Conservation (phyloP, 164 flowering plant species). For the Macadamia integrifolia region DNA sequence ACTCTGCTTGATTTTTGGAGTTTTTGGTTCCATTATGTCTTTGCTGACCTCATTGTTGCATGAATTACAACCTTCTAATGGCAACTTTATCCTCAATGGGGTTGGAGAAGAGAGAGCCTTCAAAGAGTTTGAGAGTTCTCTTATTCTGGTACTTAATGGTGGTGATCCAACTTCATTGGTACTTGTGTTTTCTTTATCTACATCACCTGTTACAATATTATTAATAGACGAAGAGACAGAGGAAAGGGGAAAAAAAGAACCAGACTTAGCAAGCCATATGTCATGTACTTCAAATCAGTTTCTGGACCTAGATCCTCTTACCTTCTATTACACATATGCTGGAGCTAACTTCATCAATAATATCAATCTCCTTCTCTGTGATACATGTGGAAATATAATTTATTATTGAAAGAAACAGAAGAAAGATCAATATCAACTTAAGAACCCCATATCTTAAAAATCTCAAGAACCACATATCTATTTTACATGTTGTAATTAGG, state of each 20-base stretch:
- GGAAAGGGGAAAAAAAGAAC: too few species aligned
- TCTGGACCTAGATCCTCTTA: too few species aligned
- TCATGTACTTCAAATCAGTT: too few species aligned
- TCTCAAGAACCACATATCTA: too few species aligned
- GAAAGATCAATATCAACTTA: neutral
- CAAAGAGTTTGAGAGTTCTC: conserved; percentile 42
- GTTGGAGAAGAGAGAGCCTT: conserved; percentile 37
- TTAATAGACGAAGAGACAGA: too few species aligned
- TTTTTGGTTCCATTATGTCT: conserved; percentile 10
- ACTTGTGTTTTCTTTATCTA: too few species aligned
- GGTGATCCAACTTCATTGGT: conserved; percentile 30
- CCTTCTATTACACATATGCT: too few species aligned
- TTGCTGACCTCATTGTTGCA: neutral
- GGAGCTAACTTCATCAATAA: too few species aligned
- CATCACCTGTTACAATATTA: neutral
- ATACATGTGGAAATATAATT: neutral
- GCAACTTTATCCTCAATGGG: conserved; percentile 15
- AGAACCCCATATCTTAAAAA: too few species aligned
- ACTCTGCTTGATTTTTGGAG: conserved; percentile 29
- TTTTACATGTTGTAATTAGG: too few species aligned
- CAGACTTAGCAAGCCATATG: too few species aligned
- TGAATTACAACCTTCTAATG: conserved; percentile 5
- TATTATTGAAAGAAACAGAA: neutral
- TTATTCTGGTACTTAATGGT: conserved; percentile 45
- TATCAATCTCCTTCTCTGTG: conserved; percentile 24